phyloP scores from a whole-genome alignment of 1,284 basidiomycete species.

The Puccinia brachypodii region DNA sequence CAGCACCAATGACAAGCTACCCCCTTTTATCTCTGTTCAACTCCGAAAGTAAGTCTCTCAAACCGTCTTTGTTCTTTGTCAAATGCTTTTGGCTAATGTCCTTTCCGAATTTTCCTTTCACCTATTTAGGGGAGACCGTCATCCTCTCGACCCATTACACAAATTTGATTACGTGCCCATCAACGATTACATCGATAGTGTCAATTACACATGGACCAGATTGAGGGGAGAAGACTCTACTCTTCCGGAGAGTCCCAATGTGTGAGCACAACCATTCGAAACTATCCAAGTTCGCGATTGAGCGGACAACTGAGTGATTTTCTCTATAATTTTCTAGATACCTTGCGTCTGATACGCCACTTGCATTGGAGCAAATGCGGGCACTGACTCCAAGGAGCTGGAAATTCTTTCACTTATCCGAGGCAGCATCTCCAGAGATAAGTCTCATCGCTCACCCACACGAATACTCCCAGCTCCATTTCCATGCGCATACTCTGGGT shows the following conservation, averaged over 20 bases:
- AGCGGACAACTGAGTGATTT: not conserved
- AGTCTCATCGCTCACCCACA: conserved; percentile 37
- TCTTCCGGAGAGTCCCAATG: conserved; percentile 40
- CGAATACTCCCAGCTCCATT: conserved; percentile 45
- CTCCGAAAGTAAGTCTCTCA: conserved; percentile 43
- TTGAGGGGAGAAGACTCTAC: not conserved
- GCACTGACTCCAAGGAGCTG: conserved; percentile 18
- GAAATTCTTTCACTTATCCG: conserved; percentile 41
- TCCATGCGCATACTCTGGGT: conserved; percentile 23
- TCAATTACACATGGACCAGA: conserved; percentile 44
- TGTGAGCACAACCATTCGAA: conserved; percentile 3
- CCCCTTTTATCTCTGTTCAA: conserved; percentile 45
- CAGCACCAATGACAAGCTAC: conserved; percentile 1
- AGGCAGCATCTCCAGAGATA: not conserved
- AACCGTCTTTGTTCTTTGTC: not conserved
- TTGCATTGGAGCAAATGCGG: conserved; percentile 7
- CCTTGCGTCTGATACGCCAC: conserved; percentile 45
- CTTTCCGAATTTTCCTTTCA: not conserved
- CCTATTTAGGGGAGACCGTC: conserved; percentile 36
- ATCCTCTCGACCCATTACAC: conserved; percentile 38
- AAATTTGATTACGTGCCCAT: conserved; percentile 45
- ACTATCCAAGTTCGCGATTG: not conserved
- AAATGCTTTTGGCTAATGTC: not conserved
- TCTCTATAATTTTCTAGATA: conserved; percentile 15
- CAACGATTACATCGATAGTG: conserved; percentile 26